A percentile compares a stretch with the other conserved stretches of the same genome.
phyloP scores from a whole-genome alignment of 176 grass and related monocot species.

The Oryza meyeriana region DNA sequence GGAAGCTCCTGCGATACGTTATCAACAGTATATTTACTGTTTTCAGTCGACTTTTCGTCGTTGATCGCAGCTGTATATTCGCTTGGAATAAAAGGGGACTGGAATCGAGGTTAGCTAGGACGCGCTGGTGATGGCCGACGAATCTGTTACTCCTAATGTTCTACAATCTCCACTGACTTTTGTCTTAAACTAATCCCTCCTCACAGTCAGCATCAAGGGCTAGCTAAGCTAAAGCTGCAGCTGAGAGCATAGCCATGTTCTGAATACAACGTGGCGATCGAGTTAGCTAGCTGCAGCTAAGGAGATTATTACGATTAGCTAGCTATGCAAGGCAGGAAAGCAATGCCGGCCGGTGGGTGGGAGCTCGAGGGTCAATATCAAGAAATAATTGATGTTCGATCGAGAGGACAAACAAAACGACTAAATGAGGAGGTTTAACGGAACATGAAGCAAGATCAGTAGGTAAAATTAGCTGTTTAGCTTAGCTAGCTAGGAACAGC shows the following conservation, averaged over 20 bases:
- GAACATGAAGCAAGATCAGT: not conserved
- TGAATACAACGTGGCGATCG: not conserved
- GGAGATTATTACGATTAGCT: not conserved
- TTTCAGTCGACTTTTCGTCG: not conserved
- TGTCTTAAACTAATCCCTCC: conserved; percentile 19
- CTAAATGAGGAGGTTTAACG: not conserved
- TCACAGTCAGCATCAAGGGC: not conserved
- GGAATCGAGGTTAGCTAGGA: not conserved
- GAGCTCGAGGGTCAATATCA: not conserved
- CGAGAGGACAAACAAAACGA: not conserved
- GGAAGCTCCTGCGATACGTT: not conserved
- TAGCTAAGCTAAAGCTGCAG: not conserved
- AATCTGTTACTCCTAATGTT: not conserved
- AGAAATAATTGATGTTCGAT: not conserved
- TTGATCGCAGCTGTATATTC: not conserved
- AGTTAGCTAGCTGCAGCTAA: not conserved
- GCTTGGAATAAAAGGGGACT: not conserved
- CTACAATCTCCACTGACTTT: not conserved
- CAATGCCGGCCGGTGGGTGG: not conserved
- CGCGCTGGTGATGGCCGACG: not conserved
- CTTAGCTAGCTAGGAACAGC: not conserved
- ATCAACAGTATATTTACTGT: not conserved
- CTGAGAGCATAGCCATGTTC: conserved; percentile 14
- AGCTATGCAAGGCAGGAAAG: not conserved
- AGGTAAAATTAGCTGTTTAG: not conserved